Conservation (phyloP, 202 grass and related monocot genomes). For the Panicum virgatum region DNA sequence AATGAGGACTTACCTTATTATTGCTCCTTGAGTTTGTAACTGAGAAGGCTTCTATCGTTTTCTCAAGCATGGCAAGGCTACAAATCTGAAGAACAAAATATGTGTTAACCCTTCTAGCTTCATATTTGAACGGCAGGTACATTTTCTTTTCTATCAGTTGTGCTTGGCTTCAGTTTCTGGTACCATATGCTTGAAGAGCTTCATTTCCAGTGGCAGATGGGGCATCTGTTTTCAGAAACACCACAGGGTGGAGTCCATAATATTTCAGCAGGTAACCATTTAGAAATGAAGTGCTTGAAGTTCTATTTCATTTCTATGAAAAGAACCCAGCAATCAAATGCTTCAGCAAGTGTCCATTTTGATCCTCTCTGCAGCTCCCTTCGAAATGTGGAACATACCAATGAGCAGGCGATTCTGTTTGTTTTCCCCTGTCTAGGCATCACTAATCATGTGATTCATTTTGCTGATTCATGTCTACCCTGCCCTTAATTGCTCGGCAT, state of each 20-base stretch:
- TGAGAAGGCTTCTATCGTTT: neutral
- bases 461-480: constrained; percentile 25
- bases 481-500: constrained; percentile 37
- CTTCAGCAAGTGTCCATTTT: neutral
- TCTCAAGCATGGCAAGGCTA: neutral
- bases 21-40: neutral
- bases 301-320: neutral
- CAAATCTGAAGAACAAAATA: constrained; percentile 9
- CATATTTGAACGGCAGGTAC: neutral
- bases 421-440: neutral
- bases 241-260: neutral
- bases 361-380: neutral
- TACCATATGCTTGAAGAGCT: constrained; percentile 2
- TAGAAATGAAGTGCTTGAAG: neutral
- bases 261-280: constrained; percentile 38
- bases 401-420: neutral
- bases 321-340: neutral
- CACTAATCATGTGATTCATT: neutral
- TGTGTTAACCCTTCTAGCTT: constrained; percentile 3
- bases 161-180: neutral
- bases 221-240: neutral
- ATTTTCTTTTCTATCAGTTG: neutral
- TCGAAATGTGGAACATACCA: constrained; percentile 11
- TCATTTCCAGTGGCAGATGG: constrained; percentile 1
- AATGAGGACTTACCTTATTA: neutral